Evolutionary conservation across 1,284 basidiomycete genomes (phyloP), one percentile per base, ranked within the genome.

Genomic region (Moesziomyces antarcticus): DNA sequence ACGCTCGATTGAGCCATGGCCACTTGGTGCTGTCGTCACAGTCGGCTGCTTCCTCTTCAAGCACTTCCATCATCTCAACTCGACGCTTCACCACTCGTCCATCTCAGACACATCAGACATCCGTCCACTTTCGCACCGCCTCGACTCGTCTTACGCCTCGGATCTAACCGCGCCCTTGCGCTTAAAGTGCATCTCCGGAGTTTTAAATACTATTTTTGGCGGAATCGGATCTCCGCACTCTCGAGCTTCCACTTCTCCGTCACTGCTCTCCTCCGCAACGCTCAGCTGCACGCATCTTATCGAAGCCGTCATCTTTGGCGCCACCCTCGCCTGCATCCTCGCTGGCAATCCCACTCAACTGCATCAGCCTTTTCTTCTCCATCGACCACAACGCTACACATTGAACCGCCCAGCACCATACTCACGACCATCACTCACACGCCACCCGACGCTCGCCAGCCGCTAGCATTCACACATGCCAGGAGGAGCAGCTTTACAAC

Each of bases 141-240:
- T 40, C 37, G 30, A 33, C 11, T 33, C 30, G 30, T 33, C 11
- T 33, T 40, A 18, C 16, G 1, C 16, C 37, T 40, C 16, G 18
- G 16, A 40, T 16, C 37, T 40, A 40, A 14, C 37, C 37, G 37
- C 37, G 37, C 13, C 14, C 18, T 40, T 40, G 37, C 37, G 37
- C 37, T 40, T 40, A 40, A 40, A 16, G 37, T 43, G 52, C 52
- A 46, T 45, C 52, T 25, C 44, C 52, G 44, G 52, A 54, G 24
- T 54, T 45, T 46, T 11, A 54, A 54, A 46, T 54, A 16, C 37
- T 40, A 45, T 44, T 35, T 54, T 47, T 45, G 43, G 16, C 27
- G 21, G 45, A 27, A 27, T 37, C 30, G n/a, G 47, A 33, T 35
- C 30, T 49, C 27, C 47, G 21, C 20, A 30, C 41, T 33, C 30